Percentiles rank a stretch among this genome's conserved stretches.
Conservation (phyloP, 345 rosid species). For the Mercurialis annua region DNA sequence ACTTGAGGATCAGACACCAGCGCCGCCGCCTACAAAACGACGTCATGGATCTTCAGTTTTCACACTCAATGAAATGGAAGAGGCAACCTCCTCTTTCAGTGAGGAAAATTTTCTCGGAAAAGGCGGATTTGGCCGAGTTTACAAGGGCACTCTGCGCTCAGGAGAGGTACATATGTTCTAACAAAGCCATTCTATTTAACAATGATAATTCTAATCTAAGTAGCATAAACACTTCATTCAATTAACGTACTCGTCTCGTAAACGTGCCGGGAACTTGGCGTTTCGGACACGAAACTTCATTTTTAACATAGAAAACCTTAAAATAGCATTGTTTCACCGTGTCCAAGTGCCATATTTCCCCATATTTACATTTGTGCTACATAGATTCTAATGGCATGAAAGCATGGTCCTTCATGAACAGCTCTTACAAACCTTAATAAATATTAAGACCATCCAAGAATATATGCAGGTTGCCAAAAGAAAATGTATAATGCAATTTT, state of each 20-base stretch:
- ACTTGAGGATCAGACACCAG: conserved; percentile 51
- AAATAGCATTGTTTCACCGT: too few relatives aligned
- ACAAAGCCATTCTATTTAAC: background rate
- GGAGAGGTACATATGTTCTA: conserved; percentile 71
- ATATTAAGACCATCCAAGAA: conserved; percentile 4
- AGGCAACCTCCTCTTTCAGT: conserved; percentile 69
- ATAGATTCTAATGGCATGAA: background rate
- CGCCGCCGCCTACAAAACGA: conserved; percentile 43
- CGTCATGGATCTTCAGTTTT: conserved; percentile 64
- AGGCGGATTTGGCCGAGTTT: conserved; percentile 94
- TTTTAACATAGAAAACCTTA: too few relatives aligned
- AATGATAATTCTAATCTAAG: too few relatives aligned
- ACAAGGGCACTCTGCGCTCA: conserved; percentile 69
- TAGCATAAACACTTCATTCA: too few relatives aligned
- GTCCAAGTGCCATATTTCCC: too few relatives aligned
- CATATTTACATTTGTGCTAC: too few relatives aligned
- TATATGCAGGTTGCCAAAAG: too few relatives aligned
- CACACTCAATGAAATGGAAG: conserved; percentile 89
- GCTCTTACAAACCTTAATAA: background rate
- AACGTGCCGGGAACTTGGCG: too few relatives aligned
- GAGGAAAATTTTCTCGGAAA: conserved; percentile 72
- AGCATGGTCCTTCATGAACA: background rate
- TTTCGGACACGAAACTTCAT: too few relatives aligned
- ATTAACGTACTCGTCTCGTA: too few relatives aligned
- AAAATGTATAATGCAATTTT: background rate